Evolutionary conservation across 108 stramenopile species (phyloP), one percentile per base, ranked within the genome.

Genomic region (Cyclotella sp.): DNA sequence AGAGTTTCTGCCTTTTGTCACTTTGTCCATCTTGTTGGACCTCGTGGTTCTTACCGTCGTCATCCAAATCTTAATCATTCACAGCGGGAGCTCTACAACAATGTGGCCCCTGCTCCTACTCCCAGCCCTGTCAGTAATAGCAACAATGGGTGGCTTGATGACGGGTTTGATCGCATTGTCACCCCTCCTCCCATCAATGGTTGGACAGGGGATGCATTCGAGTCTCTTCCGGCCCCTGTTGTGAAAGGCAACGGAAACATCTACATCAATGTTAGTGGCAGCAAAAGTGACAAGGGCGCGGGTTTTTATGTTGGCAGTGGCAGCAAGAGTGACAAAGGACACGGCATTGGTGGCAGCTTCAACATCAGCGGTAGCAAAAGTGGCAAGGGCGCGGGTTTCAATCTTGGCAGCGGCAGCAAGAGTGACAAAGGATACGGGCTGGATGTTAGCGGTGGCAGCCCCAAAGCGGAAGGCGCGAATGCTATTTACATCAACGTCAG

Each of bases 51-150:
- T 6, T 7, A 10, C 34, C 3, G 34, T 16, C 2, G 15, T 49
- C 9, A n/a, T n/a, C 15, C 2, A 3, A n/a, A 15, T 61, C 0
- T 61, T 24, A 4, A 57, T 39, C 60, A 9, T 13, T 34, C 34
- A 16, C 34, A 61, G 60, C 60, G 60, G 13, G 60, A 30, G 5
- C 60, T 61, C 60, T 61, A 61, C 60, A 54, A 54, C 53, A 29
- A 29, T 7, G 60, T 61, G 19, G 30, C 1, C 19, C 29, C 60
- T 61, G 30, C 60, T 34, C 34, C 24, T 8, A 55, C 22, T 55
- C 22, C 22, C 9, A 55, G 55, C 55, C 34, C 34, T 6, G 34
- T 34, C 6, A 34, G 34, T 34, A 34, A 34, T 6, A 55, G 9
- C 55, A 55, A 55, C 55, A 55, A 55, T 55, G 55, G 22, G 24